Evolutionary conservation across 139 green algal species (phyloP).

Genomic region (Picochlorum sp.): DNA sequence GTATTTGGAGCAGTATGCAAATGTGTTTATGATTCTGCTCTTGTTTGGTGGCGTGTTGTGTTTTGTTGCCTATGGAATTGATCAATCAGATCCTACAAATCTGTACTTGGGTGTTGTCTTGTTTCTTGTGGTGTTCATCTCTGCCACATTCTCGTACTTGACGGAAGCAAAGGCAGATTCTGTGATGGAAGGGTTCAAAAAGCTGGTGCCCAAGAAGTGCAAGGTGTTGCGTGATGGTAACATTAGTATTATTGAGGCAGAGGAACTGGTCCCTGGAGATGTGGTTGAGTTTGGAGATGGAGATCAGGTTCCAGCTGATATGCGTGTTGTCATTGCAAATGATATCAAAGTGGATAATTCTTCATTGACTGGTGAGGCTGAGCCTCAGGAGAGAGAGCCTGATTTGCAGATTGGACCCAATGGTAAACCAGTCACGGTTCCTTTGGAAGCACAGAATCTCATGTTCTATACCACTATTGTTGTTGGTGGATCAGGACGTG

Average conservation of each 20-base stretch:
- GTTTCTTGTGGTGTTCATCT: conserved; percentile 38
- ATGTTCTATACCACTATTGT: conserved; percentile 68
- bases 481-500: conserved; percentile 16
- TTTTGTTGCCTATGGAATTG: conserved; percentile 47
- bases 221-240: conserved; percentile 66
- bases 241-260: conserved; percentile 40
- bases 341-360: conserved; percentile 84
- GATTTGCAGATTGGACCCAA: conserved; percentile 73
- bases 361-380: conserved; percentile 81
- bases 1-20: conserved; percentile 51
- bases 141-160: conserved; percentile 55
- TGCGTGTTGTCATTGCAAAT: conserved; percentile 50
- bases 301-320: conserved; percentile 89
- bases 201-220: conserved; percentile 63
- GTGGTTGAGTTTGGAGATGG: conserved; percentile 84
- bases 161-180: conserved; percentile 58
- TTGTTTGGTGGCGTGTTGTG: conserved; percentile 35
- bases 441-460: conserved; percentile 59
- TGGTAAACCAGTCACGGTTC: conserved; percentile 26
- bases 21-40: conserved; percentile 52
- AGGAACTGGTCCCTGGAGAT: conserved; percentile 91
- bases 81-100: conserved; percentile 51
- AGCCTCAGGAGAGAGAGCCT: conserved; percentile 62
- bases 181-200: conserved; percentile 70
- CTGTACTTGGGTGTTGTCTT: conserved; percentile 70